Conservation (phyloP, 345 rosid genomes). For the Brassica juncea region DNA sequence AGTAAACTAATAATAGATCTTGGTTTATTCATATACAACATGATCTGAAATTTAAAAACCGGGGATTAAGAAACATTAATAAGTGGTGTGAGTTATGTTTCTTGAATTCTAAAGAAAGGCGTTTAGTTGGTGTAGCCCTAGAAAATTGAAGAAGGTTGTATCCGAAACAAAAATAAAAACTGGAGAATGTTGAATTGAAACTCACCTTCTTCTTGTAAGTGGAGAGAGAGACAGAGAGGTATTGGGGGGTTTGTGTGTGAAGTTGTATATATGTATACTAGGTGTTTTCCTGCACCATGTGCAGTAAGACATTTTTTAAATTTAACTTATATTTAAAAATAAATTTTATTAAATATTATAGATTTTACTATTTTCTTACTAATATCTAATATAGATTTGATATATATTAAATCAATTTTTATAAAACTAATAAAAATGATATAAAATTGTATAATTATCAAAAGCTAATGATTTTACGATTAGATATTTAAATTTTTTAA, state of each 20-base stretch:
- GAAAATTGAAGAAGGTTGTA: not conserved
- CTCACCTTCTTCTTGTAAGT: constrained; percentile 31
- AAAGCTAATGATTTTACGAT: too few relatives aligned
- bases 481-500: too few relatives aligned
- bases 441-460: too few relatives aligned
- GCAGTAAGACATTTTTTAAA: too few relatives aligned
- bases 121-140: constrained; percentile 9
- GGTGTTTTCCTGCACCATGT: too few relatives aligned
- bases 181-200: not conserved
- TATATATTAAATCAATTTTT: too few relatives aligned
- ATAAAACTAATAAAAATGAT: too few relatives aligned
- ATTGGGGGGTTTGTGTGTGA: not conserved
- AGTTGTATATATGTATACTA: not conserved
- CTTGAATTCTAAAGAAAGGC: constrained; percentile 10
- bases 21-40: not conserved
- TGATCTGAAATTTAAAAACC: not conserved
- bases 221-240: constrained; percentile 17
- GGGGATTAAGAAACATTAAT: constrained; percentile 7
- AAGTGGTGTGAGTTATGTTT: not conserved
- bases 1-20: constrained; percentile 16
- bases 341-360: too few relatives aligned
- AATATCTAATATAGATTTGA: too few relatives aligned
- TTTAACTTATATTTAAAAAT: too few relatives aligned
- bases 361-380: too few relatives aligned
- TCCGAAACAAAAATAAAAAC: not conserved